Evolutionary conservation across 2,329 filamentous ascomycete genomes (phyloP).

Genomic region (Neofusicoccum cordaticola): DNA sequence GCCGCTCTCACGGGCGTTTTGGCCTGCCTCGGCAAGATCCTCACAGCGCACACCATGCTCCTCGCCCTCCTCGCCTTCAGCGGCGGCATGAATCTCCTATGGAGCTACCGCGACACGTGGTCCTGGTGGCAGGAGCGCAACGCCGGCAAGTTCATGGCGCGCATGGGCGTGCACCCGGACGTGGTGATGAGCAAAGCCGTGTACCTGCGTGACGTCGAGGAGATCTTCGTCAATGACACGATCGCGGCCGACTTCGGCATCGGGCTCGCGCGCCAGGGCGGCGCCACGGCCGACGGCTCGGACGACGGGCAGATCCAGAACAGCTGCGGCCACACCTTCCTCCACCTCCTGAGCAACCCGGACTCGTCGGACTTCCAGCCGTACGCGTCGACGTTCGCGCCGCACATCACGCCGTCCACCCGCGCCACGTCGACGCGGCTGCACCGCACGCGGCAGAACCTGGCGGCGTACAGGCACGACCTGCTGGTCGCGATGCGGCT

Average conservation of each 20-base stretch:
- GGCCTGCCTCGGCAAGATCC: slow-evolving; percentile 63
- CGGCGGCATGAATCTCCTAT: slow-evolving; percentile 67
- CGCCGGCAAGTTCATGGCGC: slow-evolving; percentile 75
- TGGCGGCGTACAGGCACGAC: slow-evolving; percentile 84
- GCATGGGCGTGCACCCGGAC: slow-evolving; percentile 77
- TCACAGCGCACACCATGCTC: slow-evolving; percentile 72
- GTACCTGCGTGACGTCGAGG: slow-evolving; percentile 77
- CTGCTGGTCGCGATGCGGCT: slow-evolving; percentile 85
- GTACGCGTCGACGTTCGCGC: slow-evolving; percentile 16
- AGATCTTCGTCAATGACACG: slow-evolving; percentile 51
- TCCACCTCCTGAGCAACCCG: slow-evolving; percentile 28
- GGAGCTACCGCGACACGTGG: slow-evolving; percentile 69
- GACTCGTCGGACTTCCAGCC: not conserved
- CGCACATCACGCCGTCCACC: slow-evolving; percentile 21
- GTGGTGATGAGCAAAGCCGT: slow-evolving; percentile 79
- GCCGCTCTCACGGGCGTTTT: slow-evolving; percentile 70
- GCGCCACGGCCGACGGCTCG: slow-evolving; percentile 30
- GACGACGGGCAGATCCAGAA: slow-evolving; percentile 17
- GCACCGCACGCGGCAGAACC: slow-evolving; percentile 73
- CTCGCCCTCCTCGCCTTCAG: slow-evolving; percentile 68
- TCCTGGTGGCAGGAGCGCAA: slow-evolving; percentile 84
- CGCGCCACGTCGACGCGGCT: slow-evolving; percentile 48
- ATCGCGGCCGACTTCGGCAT: slow-evolving; percentile 12
- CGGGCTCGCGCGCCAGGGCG: not conserved
- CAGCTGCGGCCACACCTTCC: slow-evolving; percentile 36